Percentiles rank a stretch among this genome's conserved stretches.
These are phyloP conservation scores for Penicillium sp. DNA, from an alignment of 2,329 filamentous ascomycete species.

Conservation along the genomic window DNA sequence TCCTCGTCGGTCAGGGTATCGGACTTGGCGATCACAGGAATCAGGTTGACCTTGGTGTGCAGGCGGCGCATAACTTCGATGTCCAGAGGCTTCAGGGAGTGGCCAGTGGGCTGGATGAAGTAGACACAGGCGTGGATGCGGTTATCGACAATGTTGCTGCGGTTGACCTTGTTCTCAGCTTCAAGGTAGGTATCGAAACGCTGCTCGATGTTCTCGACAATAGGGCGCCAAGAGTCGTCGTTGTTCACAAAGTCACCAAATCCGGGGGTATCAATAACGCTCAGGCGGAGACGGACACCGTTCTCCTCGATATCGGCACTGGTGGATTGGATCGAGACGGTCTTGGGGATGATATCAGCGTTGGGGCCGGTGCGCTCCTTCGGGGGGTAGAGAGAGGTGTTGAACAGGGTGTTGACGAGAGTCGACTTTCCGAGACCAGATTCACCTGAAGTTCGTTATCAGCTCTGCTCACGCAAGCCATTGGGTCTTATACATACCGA, in stretches of 20 bases:
- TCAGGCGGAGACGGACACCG: constrained; percentile 90
- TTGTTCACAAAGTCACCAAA: constrained; percentile 99
- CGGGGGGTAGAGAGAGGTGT: constrained; percentile 96
- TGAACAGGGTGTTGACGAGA: constrained; percentile 98
- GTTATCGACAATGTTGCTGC: constrained; percentile 99
- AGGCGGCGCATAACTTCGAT: constrained; percentile 99
- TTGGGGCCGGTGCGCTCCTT: constrained; percentile 98
- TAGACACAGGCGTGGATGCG: constrained; percentile 98
- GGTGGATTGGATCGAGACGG: constrained; percentile 89
- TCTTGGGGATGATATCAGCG: constrained; percentile 98
- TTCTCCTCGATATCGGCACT: constrained; percentile 98
- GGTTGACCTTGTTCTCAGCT: constrained; percentile 99
- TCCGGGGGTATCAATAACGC: constrained; percentile 94
- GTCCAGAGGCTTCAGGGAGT: constrained; percentile 96
- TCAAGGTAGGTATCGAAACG: constrained; percentile 97
- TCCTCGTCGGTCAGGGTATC: constrained; percentile 98
- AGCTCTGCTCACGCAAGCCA: constrained; percentile 1
- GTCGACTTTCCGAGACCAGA: constrained; percentile 99
- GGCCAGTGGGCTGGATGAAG: constrained; percentile 98
- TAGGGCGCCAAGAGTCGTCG: constrained; percentile 97
- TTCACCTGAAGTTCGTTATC: constrained; percentile 65
- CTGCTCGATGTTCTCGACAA: constrained; percentile 99
- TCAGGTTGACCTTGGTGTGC: constrained; percentile 99
- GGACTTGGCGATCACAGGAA: constrained; percentile 97
- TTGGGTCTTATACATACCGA: constrained; percentile 67